These are phyloP conservation scores for Colletotrichum sp. DNA, from an alignment of 2,329 filamentous ascomycete genomes.

Conservation along the genomic window DNA sequence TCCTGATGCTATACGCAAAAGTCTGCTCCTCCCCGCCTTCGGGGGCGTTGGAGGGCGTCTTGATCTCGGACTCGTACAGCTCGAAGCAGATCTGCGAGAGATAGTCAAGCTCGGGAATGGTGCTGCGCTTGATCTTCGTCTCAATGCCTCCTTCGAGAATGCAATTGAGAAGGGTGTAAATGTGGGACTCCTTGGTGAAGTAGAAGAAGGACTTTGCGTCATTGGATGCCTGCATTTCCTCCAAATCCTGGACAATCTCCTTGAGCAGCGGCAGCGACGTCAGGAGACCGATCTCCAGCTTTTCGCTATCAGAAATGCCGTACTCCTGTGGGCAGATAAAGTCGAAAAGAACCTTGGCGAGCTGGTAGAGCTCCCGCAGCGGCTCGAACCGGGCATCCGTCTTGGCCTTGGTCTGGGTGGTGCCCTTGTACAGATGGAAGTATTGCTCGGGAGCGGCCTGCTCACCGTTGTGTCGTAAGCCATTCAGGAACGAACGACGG, in stretches of 20 bases:
- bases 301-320: conserved; percentile 92
- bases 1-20: conserved; percentile 95
- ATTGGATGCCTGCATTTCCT: conserved; percentile 94
- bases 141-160: conserved; percentile 96
- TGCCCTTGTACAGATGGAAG: conserved; percentile 88
- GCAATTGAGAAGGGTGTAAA: conserved; percentile 97
- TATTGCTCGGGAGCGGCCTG: conserved; percentile 73
- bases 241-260: conserved; percentile 95
- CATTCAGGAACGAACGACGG: conserved; percentile 64
- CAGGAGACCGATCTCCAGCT: conserved; percentile 95
- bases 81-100: conserved; percentile 98
- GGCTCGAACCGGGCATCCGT: conserved; percentile 86
- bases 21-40: conserved; percentile 66
- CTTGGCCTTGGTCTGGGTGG: conserved; percentile 76
- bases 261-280: conserved; percentile 93
- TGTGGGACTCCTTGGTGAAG: conserved; percentile 98
- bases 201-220: conserved; percentile 98
- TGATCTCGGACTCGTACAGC: conserved; percentile 92
- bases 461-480: conserved; percentile 52
- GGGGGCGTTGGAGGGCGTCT: conserved; percentile 46
- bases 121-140: conserved; percentile 94
- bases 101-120: conserved; percentile 97
- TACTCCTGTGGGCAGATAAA: conserved; percentile 99
- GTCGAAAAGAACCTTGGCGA: conserved; percentile 95
- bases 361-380: conserved; percentile 88